These are phyloP conservation scores for Colletotrichum abscissum DNA, from an alignment of 2,329 filamentous ascomycete genomes.

Conservation along the genomic window DNA sequence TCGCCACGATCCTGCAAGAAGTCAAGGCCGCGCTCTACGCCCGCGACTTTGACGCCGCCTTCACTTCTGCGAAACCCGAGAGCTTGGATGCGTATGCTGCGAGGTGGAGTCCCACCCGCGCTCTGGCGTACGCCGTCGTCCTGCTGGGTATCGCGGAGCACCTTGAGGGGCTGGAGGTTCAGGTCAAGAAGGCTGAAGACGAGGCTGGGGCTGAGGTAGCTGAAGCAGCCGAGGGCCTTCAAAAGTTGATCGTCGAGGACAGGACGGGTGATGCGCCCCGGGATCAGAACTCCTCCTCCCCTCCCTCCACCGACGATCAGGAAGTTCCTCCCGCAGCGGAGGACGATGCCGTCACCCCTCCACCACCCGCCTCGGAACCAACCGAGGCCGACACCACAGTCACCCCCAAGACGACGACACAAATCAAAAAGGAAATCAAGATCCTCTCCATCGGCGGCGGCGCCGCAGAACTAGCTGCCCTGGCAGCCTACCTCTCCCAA, in stretches of 20 bases:
- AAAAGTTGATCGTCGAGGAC: conserved; percentile 41
- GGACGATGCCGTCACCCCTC: neutral
- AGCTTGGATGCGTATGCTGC: conserved; percentile 86
- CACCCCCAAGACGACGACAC: neutral
- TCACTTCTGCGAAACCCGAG: conserved; percentile 64
- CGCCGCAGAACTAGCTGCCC: conserved; percentile 70
- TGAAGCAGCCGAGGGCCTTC: conserved; percentile 13
- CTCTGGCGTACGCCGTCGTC: conserved; percentile 81
- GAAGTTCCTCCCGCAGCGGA: neutral
- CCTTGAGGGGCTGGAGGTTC: conserved; percentile 43
- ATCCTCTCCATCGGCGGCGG: conserved; percentile 67
- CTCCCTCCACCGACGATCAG: conserved; percentile 5
- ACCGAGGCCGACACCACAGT: neutral
- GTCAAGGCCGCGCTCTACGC: conserved; percentile 89
- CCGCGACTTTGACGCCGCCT: conserved; percentile 85
- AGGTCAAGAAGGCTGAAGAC: neutral
- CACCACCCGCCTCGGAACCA: neutral
- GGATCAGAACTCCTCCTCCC: neutral
- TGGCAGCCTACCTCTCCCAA: conserved; percentile 56
- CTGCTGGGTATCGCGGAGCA: conserved; percentile 53
- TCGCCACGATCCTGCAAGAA: conserved; percentile 74
- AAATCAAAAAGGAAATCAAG: conserved; percentile 41
- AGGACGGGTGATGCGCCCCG: neutral
- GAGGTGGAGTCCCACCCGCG: conserved; percentile 89
- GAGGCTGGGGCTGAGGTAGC: neutral